A percentile compares a stretch with the other conserved stretches of the same genome.
phyloP scores from a whole-genome alignment of 1,284 basidiomycete genomes.

The Rhodotorula sp. region DNA sequence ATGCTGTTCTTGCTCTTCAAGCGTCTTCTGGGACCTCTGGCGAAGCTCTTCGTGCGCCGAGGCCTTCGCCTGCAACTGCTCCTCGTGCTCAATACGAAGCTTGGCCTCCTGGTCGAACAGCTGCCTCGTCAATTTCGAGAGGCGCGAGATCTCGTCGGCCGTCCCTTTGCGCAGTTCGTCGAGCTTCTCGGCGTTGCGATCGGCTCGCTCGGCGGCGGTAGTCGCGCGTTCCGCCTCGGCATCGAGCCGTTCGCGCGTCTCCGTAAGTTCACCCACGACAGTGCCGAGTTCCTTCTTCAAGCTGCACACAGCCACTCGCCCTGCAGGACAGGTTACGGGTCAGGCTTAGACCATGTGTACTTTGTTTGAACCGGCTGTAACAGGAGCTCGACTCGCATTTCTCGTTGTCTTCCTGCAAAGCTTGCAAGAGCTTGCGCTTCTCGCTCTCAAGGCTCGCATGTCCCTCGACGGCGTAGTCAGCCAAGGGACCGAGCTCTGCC shows the following conservation, averaged over 20 bases:
- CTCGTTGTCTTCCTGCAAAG: background rate
- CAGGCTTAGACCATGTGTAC: background rate
- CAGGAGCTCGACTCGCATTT: slow-evolving; percentile 1
- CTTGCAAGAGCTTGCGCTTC: slow-evolving; percentile 10
- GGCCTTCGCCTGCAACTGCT: background rate
- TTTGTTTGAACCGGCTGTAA: background rate
- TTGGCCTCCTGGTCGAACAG: background rate
- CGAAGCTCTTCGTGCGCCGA: background rate
- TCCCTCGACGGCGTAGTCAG: background rate
- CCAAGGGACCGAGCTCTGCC: background rate
- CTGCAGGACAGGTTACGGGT: too few relatives aligned
- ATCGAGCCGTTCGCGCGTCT: background rate
- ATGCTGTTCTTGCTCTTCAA: background rate
- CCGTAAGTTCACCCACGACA: background rate
- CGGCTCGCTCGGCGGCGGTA: too few relatives aligned
- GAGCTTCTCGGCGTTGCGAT: slow-evolving; percentile 1
- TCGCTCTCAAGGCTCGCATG: slow-evolving; percentile 22
- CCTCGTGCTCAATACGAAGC: background rate
- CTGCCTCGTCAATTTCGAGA: too few relatives aligned
- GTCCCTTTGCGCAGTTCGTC: background rate
- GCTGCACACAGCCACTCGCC: background rate
- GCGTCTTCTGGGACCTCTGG: background rate
- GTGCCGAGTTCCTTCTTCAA: background rate
- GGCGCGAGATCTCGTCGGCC: background rate
- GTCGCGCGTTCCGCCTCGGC: background rate